These are phyloP conservation scores for Fusarium miscanthi DNA, from an alignment of 2,329 filamentous ascomycete species.

Conservation along the genomic window DNA sequence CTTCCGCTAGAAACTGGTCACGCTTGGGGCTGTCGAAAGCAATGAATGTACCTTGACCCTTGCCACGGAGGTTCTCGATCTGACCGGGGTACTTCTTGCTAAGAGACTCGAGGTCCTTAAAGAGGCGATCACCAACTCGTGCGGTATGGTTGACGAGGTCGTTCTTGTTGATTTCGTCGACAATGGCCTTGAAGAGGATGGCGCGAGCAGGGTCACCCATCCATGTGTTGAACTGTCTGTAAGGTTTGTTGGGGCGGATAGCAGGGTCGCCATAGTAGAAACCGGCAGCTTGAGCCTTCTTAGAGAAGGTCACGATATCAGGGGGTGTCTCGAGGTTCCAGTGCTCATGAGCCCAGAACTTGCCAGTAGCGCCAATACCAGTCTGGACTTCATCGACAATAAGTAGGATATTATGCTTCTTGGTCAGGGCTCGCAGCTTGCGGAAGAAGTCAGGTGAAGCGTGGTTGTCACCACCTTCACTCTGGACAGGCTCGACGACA, in stretches of 20 bases:
- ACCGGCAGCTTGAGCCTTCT: constrained; percentile 93
- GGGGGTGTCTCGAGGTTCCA: constrained; percentile 84
- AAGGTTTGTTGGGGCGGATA: constrained; percentile 89
- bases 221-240: constrained; percentile 98
- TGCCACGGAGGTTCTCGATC: constrained; percentile 85
- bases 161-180: constrained; percentile 80
- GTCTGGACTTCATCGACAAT: constrained; percentile 97
- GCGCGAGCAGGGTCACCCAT: constrained; percentile 92
- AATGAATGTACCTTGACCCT: constrained; percentile 91
- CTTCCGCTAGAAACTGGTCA: constrained; percentile 81
- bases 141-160: constrained; percentile 85
- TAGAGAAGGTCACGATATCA: constrained; percentile 95
- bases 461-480: constrained; percentile 95
- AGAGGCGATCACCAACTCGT: constrained; percentile 82
- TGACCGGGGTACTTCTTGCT: constrained; percentile 77
- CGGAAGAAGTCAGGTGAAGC: constrained; percentile 89
- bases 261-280: constrained; percentile 89
- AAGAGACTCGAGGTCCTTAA: constrained; percentile 73
- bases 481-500: constrained; percentile 91
- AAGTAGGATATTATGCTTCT: constrained; percentile 80
- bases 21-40: constrained; percentile 87
- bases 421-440: constrained; percentile 81
- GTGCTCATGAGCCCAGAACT: constrained; percentile 98
- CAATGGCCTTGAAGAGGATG: constrained; percentile 86
- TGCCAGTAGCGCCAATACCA: constrained; percentile 89